phyloP scores from a whole-genome alignment of 129 eudicot genomes.

The Centella asiatica region DNA sequence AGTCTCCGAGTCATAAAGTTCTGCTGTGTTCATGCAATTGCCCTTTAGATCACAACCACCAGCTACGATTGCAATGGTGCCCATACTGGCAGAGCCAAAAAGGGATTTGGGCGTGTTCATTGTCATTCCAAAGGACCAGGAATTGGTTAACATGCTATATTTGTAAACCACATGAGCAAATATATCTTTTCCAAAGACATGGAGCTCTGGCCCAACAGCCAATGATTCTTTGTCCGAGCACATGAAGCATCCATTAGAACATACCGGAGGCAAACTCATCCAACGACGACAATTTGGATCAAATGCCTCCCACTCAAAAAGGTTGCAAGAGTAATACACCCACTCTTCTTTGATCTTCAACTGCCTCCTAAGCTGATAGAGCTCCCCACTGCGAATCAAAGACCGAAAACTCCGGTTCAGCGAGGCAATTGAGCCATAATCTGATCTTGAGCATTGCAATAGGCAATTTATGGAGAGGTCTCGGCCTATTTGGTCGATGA shows the following conservation, averaged over 20 bases:
- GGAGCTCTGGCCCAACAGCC: constrained; percentile 83
- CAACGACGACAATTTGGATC: constrained; percentile 60
- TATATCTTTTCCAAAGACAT: constrained; percentile 55
- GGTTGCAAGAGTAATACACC: constrained; percentile 84
- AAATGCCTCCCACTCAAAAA: constrained; percentile 87
- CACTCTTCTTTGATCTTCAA: constrained; percentile 62
- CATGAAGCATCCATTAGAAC: constrained; percentile 52
- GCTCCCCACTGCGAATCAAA: constrained; percentile 54
- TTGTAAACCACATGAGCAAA: constrained; percentile 47
- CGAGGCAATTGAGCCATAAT: constrained; percentile 66
- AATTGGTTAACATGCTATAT: constrained; percentile 60
- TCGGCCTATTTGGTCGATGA: constrained; percentile 50
- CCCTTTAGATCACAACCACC: constrained; percentile 71
- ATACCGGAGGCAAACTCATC: constrained; percentile 67
- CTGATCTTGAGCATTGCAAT: constrained; percentile 58
- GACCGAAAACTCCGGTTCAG: constrained; percentile 58
- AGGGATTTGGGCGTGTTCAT: constrained; percentile 67
- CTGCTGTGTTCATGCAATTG: constrained; percentile 43
- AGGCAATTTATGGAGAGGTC: constrained; percentile 68
- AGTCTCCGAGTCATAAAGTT: constrained; percentile 59
- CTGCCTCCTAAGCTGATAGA: constrained; percentile 44
- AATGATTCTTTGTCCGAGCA: constrained; percentile 77
- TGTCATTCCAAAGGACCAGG: constrained; percentile 61
- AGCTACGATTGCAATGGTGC: constrained; percentile 70
- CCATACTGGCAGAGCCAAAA: constrained; percentile 82